Percentiles rank a stretch among this genome's conserved stretches.
Evolutionary conservation across 768 basidiomycete genomes (phyloP).

Genomic region (Boletus reticulatus): DNA sequence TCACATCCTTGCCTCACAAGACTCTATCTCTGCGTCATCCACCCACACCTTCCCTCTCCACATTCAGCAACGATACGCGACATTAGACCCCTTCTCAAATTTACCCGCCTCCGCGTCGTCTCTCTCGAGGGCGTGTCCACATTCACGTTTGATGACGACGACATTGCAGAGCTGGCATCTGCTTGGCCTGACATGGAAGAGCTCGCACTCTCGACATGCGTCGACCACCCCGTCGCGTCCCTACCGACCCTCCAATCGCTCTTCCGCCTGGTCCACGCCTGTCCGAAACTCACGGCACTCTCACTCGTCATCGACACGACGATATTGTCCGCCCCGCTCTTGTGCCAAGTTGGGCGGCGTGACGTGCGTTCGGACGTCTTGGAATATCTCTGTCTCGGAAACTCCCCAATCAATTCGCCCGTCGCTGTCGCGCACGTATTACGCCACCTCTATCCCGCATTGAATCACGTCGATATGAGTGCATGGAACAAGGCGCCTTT

Average conservation of each 20-base stretch:
- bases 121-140: constrained; percentile 17
- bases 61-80: constrained; percentile 6
- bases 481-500: constrained; percentile 16
- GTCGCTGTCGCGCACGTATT: constrained; percentile 8
- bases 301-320: constrained; percentile 26
- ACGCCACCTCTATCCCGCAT: constrained; percentile 14
- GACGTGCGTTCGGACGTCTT: constrained; percentile 4
- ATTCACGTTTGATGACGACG: constrained; percentile 14
- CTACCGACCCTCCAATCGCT: constrained; percentile 23
- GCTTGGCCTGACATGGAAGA: constrained; percentile 23
- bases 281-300: constrained; percentile 13
- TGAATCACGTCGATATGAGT: constrained; percentile 19
- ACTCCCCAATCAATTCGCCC: constrained; percentile 16
- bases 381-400: constrained; percentile 17
- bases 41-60: constrained; percentile 7
- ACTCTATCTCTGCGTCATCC: constrained; percentile 15
- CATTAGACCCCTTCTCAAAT: constrained; percentile 12
- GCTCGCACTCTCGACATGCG: constrained; percentile 19
- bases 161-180: constrained; percentile 11
- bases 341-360: not conserved
- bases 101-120: constrained; percentile 11
- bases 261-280: constrained; percentile 7
- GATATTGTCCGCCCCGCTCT: not conserved
- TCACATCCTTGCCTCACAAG: constrained; percentile 3
- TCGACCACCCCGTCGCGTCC: constrained; percentile 8